Percentiles rank a stretch among this genome's conserved stretches.
Evolutionary conservation across 2,329 filamentous ascomycete genomes (phyloP).

Genomic region (Alternaria atra): DNA sequence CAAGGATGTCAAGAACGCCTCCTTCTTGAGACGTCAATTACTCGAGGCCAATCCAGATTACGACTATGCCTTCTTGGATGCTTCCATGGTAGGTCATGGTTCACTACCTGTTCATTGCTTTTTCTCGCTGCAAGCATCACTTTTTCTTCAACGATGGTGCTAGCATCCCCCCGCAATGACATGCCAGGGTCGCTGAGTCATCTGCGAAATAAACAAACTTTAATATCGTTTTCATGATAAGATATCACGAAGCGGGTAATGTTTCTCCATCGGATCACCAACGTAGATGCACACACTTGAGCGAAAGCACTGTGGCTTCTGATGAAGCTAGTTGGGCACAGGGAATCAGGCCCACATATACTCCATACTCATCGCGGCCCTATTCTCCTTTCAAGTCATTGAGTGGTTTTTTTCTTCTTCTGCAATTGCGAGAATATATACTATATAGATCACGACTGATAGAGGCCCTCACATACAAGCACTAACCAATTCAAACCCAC

Average conservation of each 20-base stretch:
- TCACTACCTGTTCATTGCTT: slow-evolving; percentile 12
- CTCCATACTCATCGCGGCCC: background rate
- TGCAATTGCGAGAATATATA: too few relatives aligned
- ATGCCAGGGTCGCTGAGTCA: slow-evolving; percentile 2
- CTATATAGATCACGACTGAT: too few relatives aligned
- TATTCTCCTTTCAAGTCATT: background rate
- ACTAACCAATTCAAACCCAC: too few relatives aligned
- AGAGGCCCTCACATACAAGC: too few relatives aligned
- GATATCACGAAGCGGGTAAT: background rate
- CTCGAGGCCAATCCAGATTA: slow-evolving; percentile 84
- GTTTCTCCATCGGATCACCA: background rate
- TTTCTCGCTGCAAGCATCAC: background rate
- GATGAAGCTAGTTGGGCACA: background rate
- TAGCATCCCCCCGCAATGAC: background rate
- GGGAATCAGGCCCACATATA: background rate
- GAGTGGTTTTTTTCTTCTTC: too few relatives aligned
- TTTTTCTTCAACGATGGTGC: background rate
- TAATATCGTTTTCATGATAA: background rate
- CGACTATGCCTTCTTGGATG: slow-evolving; percentile 94
- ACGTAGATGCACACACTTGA: background rate
- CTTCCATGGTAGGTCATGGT: slow-evolving; percentile 68
- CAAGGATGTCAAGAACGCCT: slow-evolving; percentile 76
- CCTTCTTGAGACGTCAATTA: slow-evolving; percentile 82
- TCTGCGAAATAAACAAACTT: background rate
- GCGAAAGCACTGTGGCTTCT: background rate